phyloP scores from a whole-genome alignment of 2,329 filamentous ascomycete species.

The Alternaria hordeiaustralica region DNA sequence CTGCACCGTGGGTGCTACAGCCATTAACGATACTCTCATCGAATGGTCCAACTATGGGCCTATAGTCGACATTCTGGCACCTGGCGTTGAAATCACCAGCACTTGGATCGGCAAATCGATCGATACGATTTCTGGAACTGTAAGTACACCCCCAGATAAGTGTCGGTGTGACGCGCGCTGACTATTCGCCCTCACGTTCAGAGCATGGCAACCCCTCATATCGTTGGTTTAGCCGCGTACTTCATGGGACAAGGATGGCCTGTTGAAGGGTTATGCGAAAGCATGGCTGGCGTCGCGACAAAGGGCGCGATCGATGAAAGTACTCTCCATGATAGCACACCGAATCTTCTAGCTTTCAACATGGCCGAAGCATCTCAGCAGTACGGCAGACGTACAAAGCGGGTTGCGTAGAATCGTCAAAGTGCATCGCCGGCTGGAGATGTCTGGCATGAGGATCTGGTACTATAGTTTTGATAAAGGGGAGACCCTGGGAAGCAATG shows the following conservation, averaged over 20 bases:
- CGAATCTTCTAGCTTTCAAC: slow-evolving; percentile 62
- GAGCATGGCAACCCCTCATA: slow-evolving; percentile 72
- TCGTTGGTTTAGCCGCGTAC: slow-evolving; percentile 72
- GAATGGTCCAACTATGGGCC: slow-evolving; percentile 47
- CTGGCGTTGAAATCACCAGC: slow-evolving; percentile 51
- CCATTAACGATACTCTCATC: slow-evolving; percentile 37
- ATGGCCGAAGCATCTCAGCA: slow-evolving; percentile 26
- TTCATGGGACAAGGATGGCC: slow-evolving; percentile 59
- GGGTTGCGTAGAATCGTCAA: neutral
- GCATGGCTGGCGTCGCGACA: slow-evolving; percentile 53
- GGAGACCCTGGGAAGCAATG: neutral
- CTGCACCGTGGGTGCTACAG: slow-evolving; percentile 48
- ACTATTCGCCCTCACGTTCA: neutral
- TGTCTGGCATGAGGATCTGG: neutral
- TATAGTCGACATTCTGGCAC: slow-evolving; percentile 47
- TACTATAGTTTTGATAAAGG: neutral
- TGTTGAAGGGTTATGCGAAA: slow-evolving; percentile 52
- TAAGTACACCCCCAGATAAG: neutral
- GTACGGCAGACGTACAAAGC: neutral
- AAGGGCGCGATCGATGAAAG: slow-evolving; percentile 42
- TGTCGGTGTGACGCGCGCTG: neutral
- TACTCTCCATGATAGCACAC: slow-evolving; percentile 50
- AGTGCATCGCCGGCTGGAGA: neutral
- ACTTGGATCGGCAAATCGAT: slow-evolving; percentile 52
- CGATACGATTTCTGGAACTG: slow-evolving; percentile 62